Percentiles rank a stretch among this genome's conserved stretches.
These are phyloP conservation scores for Avena eriantha DNA, from an alignment of 176 grass and related monocot genomes.

Conservation along the genomic window DNA sequence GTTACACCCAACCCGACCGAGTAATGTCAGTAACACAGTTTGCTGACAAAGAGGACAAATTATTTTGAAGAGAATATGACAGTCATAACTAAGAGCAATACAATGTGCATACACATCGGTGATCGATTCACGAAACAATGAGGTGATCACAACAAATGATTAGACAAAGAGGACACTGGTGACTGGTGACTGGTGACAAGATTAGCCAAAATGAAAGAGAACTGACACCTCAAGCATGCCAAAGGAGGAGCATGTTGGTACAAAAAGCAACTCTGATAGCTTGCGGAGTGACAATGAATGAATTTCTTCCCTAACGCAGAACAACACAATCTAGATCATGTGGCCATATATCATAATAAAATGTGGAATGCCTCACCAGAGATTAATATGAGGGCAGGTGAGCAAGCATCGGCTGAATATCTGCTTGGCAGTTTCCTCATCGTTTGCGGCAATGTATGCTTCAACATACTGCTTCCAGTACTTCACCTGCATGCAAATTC, in stretches of 20 bases:
- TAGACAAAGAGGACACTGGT: neutral
- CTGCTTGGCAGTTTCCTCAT: conserved; percentile 80
- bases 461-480: conserved; percentile 99
- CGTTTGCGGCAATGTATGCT: conserved; percentile 76
- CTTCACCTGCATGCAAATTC: conserved; percentile 56
- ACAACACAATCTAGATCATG: neutral
- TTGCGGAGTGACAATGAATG: neutral
- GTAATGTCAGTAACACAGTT: conserved; percentile 15
- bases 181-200: neutral
- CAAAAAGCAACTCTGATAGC: neutral
- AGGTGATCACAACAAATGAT: neutral
- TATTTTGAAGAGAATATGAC: neutral
- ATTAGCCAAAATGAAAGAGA: neutral
- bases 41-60: neutral
- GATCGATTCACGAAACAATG: neutral
- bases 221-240: neutral
- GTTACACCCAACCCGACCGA: conserved; percentile 35
- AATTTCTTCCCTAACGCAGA: neutral
- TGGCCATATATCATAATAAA: neutral
- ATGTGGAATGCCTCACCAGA: conserved; percentile 60
- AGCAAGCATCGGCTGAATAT: conserved; percentile 95
- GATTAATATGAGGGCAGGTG: conserved; percentile 84
- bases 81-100: neutral
- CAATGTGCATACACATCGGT: neutral
- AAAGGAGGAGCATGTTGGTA: neutral